Base-by-base conservation (phyloP, 139 green algal species). In the Eudorina sp. region DNA sequence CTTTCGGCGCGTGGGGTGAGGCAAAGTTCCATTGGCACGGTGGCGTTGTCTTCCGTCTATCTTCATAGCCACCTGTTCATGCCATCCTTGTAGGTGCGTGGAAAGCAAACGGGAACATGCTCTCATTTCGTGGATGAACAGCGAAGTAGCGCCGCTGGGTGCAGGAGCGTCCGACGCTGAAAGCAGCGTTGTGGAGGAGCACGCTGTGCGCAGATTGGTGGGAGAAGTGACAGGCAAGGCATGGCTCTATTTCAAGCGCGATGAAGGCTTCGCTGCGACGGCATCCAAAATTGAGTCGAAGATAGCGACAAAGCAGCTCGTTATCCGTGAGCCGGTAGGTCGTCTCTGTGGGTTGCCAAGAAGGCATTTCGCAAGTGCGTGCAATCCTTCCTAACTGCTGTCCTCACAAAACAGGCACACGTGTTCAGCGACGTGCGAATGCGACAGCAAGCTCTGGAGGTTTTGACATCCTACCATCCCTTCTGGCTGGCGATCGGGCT, bases 401-500 rank as follows among this genome's bases (percentile, higher is more conserved):
- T 34, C 27, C 31, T 72, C 3, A 23, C 36, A 43, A 48, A 14
- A 53, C 79, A 85, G 79, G 80, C 77, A 43, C 18, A 48, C 27
- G 81, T 48, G 48, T 68, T 88, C 1, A 88, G 48, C 25, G 90
- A 92, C 43, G 55, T 88, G 25, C 51, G 31, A 2, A 40, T 80
- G 62, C 62, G 79, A 45, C 69, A 90, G 58, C 89, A 90, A 51
- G 92, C 93, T 31, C 29, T 94, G 53, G 84, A 94, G 7, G 93
- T 91, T 38, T 90, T 99, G 45, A 64, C 93, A 34, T 88, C 72
- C 41, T 99, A 98, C 91, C 92, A 98, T 81, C 94, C 96, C 0
- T 96, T 98, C 80, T 99, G 97, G 97, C 93, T 99, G 89, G 89
- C 88, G 16, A 75, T 96, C 21, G 96, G 90, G 0, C 68, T 96